Evolutionary conservation across 2,329 filamentous ascomycete species (phyloP).

Genomic region (Curvularia lunata): DNA sequence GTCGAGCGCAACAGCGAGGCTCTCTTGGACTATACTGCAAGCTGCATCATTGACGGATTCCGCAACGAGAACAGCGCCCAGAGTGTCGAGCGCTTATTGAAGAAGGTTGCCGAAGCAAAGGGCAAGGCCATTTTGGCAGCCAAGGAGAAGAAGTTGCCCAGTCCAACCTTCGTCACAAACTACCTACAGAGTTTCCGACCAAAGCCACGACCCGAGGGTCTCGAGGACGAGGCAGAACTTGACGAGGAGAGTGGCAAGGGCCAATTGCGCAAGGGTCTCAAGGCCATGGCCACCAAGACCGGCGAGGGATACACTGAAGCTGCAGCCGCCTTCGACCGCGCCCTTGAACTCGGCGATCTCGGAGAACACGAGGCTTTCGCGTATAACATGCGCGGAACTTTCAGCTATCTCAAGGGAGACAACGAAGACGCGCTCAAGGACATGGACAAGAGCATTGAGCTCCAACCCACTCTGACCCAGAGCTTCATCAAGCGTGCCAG

Average conservation of each 20-base stretch:
- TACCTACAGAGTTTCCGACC: constrained; percentile 98
- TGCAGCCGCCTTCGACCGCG: constrained; percentile 82
- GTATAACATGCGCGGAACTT: constrained; percentile 96
- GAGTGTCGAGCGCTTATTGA: constrained; percentile 89
- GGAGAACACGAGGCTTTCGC: constrained; percentile 86
- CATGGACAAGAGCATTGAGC: constrained; percentile 89
- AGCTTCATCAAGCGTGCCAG: constrained; percentile 99
- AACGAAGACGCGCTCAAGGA: constrained; percentile 82
- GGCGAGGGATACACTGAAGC: constrained; percentile 92
- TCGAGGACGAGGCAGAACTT: constrained; percentile 82
- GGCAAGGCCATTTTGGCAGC: constrained; percentile 83
- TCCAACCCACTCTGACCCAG: constrained; percentile 87
- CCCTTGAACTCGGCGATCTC: constrained; percentile 80
- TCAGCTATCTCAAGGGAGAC: constrained; percentile 89
- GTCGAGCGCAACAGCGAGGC: constrained; percentile 90
- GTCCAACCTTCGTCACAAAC: constrained; percentile 96
- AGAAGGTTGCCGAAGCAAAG: constrained; percentile 96
- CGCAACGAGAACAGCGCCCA: constrained; percentile 87
- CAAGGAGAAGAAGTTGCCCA: constrained; percentile 86
- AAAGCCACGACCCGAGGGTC: constrained; percentile 76
- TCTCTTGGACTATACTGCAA: constrained; percentile 95
- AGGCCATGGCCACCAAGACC: constrained; percentile 83
- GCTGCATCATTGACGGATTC: constrained; percentile 98
- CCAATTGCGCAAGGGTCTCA: constrained; percentile 82
- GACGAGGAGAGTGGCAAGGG: constrained; percentile 80